These are phyloP conservation scores for Puccinia hordei DNA, from an alignment of 1,284 basidiomycete species.

Conservation along the genomic window DNA sequence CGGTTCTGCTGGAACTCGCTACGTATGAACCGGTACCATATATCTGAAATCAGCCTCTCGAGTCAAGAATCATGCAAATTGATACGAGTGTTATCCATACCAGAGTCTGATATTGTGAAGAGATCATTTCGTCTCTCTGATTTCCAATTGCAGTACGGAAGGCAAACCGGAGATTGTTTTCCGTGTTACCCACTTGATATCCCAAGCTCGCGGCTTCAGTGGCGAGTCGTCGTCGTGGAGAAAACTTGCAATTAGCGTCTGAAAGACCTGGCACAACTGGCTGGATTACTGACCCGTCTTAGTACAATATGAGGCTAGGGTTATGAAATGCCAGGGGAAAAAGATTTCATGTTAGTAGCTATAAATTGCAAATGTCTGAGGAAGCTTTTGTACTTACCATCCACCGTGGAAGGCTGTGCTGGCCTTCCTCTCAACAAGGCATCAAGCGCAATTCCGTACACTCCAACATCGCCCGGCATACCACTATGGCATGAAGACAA, in stretches of 20 bases:
- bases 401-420: constrained; percentile 14
- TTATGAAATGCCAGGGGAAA: too few relatives aligned
- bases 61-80: not conserved
- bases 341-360: not conserved
- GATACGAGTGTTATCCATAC: not conserved
- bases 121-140: not conserved
- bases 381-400: constrained; percentile 12
- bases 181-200: constrained; percentile 8
- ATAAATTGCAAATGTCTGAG: not conserved
- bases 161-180: constrained; percentile 3
- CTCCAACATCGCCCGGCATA: constrained; percentile 16
- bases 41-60: not conserved
- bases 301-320: constrained; percentile 22
- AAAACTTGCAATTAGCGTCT: not conserved
- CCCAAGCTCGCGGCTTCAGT: constrained; percentile 15
- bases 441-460: constrained; percentile 36
- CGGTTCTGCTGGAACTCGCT: not conserved
- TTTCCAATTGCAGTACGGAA: constrained; percentile 13
- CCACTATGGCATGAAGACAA: not conserved
- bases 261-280: not conserved
- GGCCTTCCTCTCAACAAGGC: constrained; percentile 40
- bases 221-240: not conserved
- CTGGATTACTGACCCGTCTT: not conserved
- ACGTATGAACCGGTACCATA: not conserved
- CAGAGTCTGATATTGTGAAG: not conserved